A percentile compares a stretch with the other conserved stretches of the same genome.
These are phyloP conservation scores for Kokia cookei DNA, from an alignment of 441 rosid species.

Conservation along the genomic window DNA sequence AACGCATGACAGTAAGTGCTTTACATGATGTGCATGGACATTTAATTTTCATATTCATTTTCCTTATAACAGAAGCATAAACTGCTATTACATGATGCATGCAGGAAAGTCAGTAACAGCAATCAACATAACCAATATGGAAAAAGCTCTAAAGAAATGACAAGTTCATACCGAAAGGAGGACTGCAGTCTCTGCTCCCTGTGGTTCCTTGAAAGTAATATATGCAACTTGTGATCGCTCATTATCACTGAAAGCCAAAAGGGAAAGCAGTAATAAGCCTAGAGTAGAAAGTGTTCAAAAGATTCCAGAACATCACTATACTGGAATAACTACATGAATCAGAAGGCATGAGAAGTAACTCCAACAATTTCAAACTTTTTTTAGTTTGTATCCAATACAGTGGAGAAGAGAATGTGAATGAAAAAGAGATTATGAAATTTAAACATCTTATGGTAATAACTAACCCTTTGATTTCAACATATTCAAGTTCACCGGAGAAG, in stretches of 20 bases:
- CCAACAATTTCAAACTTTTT: neutral
- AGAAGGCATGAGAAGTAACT: neutral
- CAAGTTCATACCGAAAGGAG: conserved; percentile 61
- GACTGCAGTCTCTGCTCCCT: conserved; percentile 89
- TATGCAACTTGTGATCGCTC: conserved; percentile 60
- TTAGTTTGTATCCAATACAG: neutral
- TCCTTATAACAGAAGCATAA: too few species aligned
- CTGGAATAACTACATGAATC: neutral
- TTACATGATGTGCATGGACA: neutral
- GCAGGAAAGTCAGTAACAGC: too few species aligned
- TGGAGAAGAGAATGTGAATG: too few species aligned
- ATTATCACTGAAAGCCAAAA: conserved; percentile 35
- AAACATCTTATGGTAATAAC: neutral
- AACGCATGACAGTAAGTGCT: neutral
- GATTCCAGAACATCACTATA: neutral
- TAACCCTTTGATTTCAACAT: conserved; percentile 71
- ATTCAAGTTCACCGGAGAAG: conserved; percentile 76
- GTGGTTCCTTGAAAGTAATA: conserved; percentile 84
- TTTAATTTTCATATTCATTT: too few species aligned
- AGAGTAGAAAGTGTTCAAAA: neutral
- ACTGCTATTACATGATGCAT: too few species aligned
- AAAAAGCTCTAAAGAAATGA: neutral
- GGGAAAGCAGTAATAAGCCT: neutral
- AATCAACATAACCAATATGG: neutral
- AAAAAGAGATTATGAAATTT: neutral